Conservation (phyloP, 768 basidiomycete species). For the Pseudohyphozyma bogoriensis region DNA sequence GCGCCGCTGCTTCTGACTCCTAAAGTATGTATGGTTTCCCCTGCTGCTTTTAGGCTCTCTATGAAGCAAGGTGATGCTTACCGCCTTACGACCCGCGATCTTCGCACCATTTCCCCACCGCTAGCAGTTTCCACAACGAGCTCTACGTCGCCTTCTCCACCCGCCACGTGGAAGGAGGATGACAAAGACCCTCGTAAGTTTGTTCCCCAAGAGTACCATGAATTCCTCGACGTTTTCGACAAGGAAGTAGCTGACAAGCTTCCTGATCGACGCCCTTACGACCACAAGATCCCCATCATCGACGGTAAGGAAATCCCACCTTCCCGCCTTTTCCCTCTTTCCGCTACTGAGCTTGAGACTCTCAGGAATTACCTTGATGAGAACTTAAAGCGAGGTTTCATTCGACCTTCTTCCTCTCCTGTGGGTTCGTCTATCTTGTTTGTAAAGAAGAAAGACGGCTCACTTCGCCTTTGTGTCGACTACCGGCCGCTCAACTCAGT, state of each 20-base stretch:
- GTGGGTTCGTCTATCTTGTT: conserved; percentile 12
- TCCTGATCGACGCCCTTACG: conserved; percentile 38
- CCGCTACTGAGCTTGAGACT: conserved; percentile 35
- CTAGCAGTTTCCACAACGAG: too few relatives aligned
- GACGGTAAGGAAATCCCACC: conserved; percentile 33
- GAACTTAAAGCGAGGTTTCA: conserved; percentile 40
- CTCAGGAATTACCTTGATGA: conserved; percentile 40
- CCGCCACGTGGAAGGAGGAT: neutral
- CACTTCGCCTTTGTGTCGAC: conserved; percentile 22
- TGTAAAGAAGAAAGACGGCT: conserved; percentile 22
- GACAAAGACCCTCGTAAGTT: neutral
- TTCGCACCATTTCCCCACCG: too few relatives aligned
- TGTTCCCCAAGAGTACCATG: conserved; percentile 36
- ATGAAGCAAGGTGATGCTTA: too few relatives aligned
- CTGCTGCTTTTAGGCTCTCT: too few relatives aligned
- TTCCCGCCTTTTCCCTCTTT: conserved; percentile 40
- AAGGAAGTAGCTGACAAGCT: conserved; percentile 34
- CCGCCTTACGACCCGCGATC: too few relatives aligned
- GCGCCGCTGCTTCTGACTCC: too few relatives aligned
- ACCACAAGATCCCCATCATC: conserved; percentile 39
- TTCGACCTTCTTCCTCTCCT: conserved; percentile 31
- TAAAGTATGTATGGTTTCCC: too few relatives aligned
- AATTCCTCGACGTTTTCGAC: conserved; percentile 36
- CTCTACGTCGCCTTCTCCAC: too few relatives aligned
- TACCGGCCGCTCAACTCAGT: conserved; percentile 21